A percentile compares a stretch with the other conserved stretches of the same genome.
phyloP scores from a whole-genome alignment of 495 filamentous ascomycete genomes.

The Trichoderma asperelloides region DNA sequence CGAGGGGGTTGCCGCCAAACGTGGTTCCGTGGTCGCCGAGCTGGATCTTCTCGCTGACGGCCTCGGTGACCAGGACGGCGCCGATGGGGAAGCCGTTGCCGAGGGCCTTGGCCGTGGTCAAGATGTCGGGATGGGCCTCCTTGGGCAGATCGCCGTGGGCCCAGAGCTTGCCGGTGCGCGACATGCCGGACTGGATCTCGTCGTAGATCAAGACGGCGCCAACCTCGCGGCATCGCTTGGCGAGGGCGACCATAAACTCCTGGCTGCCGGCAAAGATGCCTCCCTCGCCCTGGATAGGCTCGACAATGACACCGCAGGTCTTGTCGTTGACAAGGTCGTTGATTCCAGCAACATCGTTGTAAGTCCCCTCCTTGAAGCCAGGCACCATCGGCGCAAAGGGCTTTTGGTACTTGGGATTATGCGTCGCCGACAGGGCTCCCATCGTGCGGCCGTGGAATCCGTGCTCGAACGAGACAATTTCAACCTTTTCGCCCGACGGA shows the following conservation, averaged over 20 bases:
- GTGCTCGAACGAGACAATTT: constrained; percentile 79
- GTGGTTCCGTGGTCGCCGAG: constrained; percentile 95
- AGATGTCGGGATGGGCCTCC: constrained; percentile 83
- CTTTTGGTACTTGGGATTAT: constrained; percentile 96
- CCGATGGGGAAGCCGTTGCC: constrained; percentile 95
- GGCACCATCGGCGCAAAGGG: constrained; percentile 94
- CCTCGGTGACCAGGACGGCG: constrained; percentile 73
- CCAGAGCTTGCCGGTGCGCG: constrained; percentile 82
- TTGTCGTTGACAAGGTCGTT: constrained; percentile 64
- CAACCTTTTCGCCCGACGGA: constrained; percentile 64
- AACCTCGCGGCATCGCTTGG: constrained; percentile 73
- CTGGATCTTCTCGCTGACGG: constrained; percentile 73
- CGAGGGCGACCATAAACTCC: constrained; percentile 71
- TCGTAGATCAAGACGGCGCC: constrained; percentile 88
- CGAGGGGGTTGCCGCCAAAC: constrained; percentile 92
- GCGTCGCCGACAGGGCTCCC: constrained; percentile 84
- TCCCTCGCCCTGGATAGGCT: constrained; percentile 96
- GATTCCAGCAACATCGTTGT: constrained; percentile 69
- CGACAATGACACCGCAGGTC: constrained; percentile 91
- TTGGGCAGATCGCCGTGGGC: constrained; percentile 65
- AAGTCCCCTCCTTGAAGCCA: constrained; percentile 77
- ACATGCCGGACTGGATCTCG: constrained; percentile 92
- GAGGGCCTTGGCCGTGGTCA: constrained; percentile 90
- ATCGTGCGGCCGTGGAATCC: constrained; percentile 96
- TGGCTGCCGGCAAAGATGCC: constrained; percentile 77